These are phyloP conservation scores for Rhodotorula toruloides DNA, from an alignment of 768 basidiomycete genomes.

Conservation along the genomic window DNA sequence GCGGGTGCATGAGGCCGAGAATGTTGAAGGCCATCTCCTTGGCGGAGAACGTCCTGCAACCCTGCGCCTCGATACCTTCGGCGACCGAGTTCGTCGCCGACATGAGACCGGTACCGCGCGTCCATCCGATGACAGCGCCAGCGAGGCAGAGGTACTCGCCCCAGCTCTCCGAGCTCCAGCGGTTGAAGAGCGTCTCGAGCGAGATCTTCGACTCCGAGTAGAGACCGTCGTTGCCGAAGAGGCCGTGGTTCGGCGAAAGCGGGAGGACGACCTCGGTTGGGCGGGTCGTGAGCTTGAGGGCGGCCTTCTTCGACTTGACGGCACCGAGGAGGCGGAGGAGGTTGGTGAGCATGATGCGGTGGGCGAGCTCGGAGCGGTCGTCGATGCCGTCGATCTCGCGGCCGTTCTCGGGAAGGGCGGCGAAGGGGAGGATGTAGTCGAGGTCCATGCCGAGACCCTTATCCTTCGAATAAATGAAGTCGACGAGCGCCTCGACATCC, in stretches of 20 bases:
- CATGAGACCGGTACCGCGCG: slow-evolving; percentile 96
- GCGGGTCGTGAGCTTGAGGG: slow-evolving; percentile 89
- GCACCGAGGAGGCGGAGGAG: slow-evolving; percentile 91
- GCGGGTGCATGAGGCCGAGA: slow-evolving; percentile 96
- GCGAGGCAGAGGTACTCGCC: slow-evolving; percentile 97
- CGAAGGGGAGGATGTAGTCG: slow-evolving; percentile 97
- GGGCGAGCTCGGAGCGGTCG: slow-evolving; percentile 94
- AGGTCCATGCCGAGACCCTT: slow-evolving; percentile 78
- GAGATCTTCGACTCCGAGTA: slow-evolving; percentile 99
- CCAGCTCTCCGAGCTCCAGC: slow-evolving; percentile 98
- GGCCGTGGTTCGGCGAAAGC: slow-evolving; percentile 93
- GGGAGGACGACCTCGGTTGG: slow-evolving; percentile 98
- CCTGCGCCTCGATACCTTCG: slow-evolving; percentile 83
- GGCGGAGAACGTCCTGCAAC: slow-evolving; percentile 95
- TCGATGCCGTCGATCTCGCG: slow-evolving; percentile 96
- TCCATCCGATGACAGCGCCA: slow-evolving; percentile 98
- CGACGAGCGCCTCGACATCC: slow-evolving; percentile 93
- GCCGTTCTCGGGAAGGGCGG: slow-evolving; percentile 96
- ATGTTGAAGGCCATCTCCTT: slow-evolving; percentile 99
- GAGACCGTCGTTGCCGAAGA: slow-evolving; percentile 95
- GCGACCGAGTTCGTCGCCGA: slow-evolving; percentile 89
- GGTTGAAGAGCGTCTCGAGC: slow-evolving; percentile 93
- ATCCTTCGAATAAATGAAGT: slow-evolving; percentile 86
- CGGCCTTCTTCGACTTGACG: slow-evolving; percentile 97
- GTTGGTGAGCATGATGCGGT: slow-evolving; percentile 98